Conservation (phyloP, 352 stramenopile species). For the Globisporangium nunn region DNA sequence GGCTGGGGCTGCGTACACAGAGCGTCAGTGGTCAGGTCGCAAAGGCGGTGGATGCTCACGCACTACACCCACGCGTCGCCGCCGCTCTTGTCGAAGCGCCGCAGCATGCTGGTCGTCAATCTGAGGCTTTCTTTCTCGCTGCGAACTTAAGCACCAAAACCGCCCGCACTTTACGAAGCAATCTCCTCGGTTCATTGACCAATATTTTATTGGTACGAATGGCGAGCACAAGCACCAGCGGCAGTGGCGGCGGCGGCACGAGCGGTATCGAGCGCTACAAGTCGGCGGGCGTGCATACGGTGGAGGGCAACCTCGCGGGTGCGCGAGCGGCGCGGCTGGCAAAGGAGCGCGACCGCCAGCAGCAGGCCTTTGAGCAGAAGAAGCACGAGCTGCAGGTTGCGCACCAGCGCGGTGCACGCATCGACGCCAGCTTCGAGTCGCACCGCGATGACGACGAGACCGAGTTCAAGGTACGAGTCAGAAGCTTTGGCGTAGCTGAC, state of each 20-base stretch:
- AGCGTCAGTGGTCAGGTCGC: neutral
- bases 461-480: constrained; percentile 72
- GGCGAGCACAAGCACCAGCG: neutral
- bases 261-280: constrained; percentile 63
- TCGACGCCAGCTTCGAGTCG: constrained; percentile 90
- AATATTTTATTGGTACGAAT: constrained; percentile 19
- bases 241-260: constrained; percentile 30
- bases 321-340: constrained; percentile 85
- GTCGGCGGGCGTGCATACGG: constrained; percentile 90
- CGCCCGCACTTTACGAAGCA: no score
- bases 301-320: constrained; percentile 95
- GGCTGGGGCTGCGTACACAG: neutral
- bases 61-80: constrained; percentile 33
- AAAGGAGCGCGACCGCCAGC: constrained; percentile 90
- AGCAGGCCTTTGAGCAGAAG: constrained; percentile 91
- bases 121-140: neutral
- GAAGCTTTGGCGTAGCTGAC: neutral
- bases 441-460: constrained; percentile 72
- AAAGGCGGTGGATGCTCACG: no score
- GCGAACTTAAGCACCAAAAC: no score
- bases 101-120: constrained; percentile 34
- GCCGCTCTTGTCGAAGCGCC: constrained; percentile 46
- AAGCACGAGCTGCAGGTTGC: constrained; percentile 87
- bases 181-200: no score
- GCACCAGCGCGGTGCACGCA: constrained; percentile 71